phyloP scores from a whole-genome alignment of 306 rosid species.

The Echinosophora koreensis region DNA sequence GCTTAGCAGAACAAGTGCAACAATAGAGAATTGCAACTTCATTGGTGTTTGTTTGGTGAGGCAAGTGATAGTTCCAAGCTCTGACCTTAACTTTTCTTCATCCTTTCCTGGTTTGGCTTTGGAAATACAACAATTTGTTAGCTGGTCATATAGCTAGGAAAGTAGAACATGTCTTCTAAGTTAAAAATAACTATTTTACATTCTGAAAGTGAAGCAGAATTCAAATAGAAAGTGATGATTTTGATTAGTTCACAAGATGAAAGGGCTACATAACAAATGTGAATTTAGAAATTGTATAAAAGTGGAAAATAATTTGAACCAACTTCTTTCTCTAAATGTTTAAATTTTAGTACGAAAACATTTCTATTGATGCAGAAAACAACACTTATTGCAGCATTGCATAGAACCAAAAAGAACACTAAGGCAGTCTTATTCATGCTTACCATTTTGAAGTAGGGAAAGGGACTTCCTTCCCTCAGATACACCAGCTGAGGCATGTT shows the following conservation, averaged over 20 bases:
- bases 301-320: no score
- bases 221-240: slow-evolving; percentile 26
- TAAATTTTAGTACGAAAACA: slow-evolving; percentile 17
- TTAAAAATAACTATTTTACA: background rate
- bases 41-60: slow-evolving; percentile 48
- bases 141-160: slow-evolving; percentile 42
- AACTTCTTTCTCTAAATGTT: slow-evolving; percentile 12
- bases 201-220: slow-evolving; percentile 22
- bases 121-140: slow-evolving; percentile 46
- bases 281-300: slow-evolving; percentile 9
- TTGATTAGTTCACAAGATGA: slow-evolving; percentile 26
- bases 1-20: slow-evolving; percentile 50
- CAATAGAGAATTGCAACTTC: slow-evolving; percentile 59
- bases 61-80: slow-evolving; percentile 42
- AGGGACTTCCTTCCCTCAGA: slow-evolving; percentile 49
- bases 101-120: slow-evolving; percentile 52
- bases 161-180: slow-evolving; percentile 31
- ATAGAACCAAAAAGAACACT: slow-evolving; percentile 21
- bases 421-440: slow-evolving; percentile 40
- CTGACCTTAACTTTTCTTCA: slow-evolving; percentile 50
- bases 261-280: background rate
- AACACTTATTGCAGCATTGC: slow-evolving; percentile 41
- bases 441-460: slow-evolving; percentile 48
- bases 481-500: slow-evolving; percentile 43
- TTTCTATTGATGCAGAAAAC: slow-evolving; percentile 36